These are phyloP conservation scores for Ramichloridium luteum DNA, from an alignment of 2,329 filamentous ascomycete species.

Conservation along the genomic window DNA sequence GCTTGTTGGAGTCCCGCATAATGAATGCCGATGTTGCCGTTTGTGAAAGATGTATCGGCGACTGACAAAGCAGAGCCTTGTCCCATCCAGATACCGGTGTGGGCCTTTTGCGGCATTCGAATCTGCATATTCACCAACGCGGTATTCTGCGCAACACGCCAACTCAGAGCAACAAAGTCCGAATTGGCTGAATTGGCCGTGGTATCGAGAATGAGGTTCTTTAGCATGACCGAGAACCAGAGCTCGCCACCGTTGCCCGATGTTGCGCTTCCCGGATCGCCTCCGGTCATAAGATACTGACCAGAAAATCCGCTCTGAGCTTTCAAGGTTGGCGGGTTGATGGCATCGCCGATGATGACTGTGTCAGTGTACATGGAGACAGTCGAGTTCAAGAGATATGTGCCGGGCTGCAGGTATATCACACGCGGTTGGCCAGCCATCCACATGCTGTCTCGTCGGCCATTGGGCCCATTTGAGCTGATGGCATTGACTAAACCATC, in stretches of 20 bases:
- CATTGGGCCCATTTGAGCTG: slow-evolving; percentile 7
- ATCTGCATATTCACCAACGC: slow-evolving; percentile 16
- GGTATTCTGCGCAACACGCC: slow-evolving; percentile 17
- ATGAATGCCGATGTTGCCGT: slow-evolving; percentile 11
- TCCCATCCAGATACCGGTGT: slow-evolving; percentile 19
- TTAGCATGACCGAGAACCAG: slow-evolving; percentile 8
- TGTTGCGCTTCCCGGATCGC: slow-evolving; percentile 5
- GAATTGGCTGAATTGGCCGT: slow-evolving; percentile 7
- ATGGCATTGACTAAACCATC: slow-evolving; percentile 4
- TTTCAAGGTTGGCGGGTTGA: slow-evolving; percentile 52
- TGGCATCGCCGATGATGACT: slow-evolving; percentile 71
- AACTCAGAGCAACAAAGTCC: slow-evolving; percentile 11
- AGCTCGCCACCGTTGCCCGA: slow-evolving; percentile 5
- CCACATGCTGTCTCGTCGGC: slow-evolving; percentile 6
- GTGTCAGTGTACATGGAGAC: slow-evolving; percentile 82
- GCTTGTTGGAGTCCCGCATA: slow-evolving; percentile 8
- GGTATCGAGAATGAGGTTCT: slow-evolving; percentile 16
- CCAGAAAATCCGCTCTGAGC: slow-evolving; percentile 30
- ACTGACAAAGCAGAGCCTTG: slow-evolving; percentile 19
- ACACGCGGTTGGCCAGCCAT: slow-evolving; percentile 42
- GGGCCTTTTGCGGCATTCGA: slow-evolving; percentile 23
- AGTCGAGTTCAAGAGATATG: slow-evolving; percentile 53
- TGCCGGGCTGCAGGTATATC: slow-evolving; percentile 14
- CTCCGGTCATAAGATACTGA: slow-evolving; percentile 11
- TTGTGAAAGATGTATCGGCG: slow-evolving; percentile 18